Evolutionary conservation across 192 early-diverging fungal species (phyloP).

Genomic region (Linnemannia schmuckeri): DNA sequence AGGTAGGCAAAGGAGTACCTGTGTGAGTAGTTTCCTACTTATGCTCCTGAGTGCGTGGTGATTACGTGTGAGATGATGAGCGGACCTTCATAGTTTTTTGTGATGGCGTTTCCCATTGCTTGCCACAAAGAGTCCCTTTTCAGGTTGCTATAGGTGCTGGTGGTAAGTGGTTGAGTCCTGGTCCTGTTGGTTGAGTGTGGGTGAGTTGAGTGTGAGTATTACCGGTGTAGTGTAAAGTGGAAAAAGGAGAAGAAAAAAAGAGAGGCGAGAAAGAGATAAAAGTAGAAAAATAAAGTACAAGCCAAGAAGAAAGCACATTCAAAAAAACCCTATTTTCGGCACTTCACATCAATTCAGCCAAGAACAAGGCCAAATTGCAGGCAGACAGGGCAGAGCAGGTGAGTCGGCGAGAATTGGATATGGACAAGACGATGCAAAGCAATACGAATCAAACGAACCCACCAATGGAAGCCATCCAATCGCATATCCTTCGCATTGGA

Average conservation of each 20-base stretch:
- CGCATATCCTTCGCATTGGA: neutral
- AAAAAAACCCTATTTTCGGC: neutral
- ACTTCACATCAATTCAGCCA: neutral
- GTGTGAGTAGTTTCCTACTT: neutral
- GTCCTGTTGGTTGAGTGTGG: neutral
- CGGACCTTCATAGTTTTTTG: constrained; percentile 56
- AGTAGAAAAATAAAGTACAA: neutral
- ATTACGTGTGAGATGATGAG: neutral
- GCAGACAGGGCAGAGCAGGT: neutral
- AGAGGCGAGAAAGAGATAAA: neutral
- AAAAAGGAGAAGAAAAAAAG: neutral
- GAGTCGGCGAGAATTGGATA: too few relatives aligned
- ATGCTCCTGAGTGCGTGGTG: neutral
- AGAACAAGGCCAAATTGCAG: neutral
- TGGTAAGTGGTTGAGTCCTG: neutral
- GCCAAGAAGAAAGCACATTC: neutral
- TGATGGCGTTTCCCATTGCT: constrained; percentile 59
- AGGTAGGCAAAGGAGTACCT: neutral
- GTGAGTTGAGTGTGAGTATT: neutral
- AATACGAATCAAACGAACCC: too few relatives aligned
- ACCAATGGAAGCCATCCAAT: neutral
- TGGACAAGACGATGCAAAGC: neutral
- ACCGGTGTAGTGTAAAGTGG: neutral
- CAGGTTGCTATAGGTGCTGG: too few relatives aligned
- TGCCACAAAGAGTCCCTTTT: neutral